phyloP scores from a whole-genome alignment of 1,139 yeast genomes.

The Hemisphaericaspora subhashii region DNA sequence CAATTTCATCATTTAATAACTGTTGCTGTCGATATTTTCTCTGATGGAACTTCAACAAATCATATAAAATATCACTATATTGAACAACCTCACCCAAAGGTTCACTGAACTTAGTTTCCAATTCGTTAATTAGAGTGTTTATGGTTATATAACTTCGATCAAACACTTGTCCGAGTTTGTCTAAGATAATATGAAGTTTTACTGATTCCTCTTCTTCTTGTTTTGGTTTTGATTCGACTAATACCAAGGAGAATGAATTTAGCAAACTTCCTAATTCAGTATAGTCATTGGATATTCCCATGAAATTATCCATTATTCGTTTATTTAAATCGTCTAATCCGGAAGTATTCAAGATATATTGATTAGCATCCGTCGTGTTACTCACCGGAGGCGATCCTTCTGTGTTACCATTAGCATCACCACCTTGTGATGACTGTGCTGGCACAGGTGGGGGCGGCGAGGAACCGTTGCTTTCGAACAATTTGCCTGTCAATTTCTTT shows the following conservation, averaged over 20 bases:
- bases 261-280: conserved; percentile 71
- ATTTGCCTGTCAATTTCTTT: conserved; percentile 22
- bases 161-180: conserved; percentile 76
- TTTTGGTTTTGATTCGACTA: conserved; percentile 12
- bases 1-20: conserved; percentile 55
- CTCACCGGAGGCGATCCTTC: neutral
- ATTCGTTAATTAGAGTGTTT: conserved; percentile 63
- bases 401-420: conserved; percentile 5
- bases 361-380: conserved; percentile 11
- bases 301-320: conserved; percentile 57
- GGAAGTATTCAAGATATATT: conserved; percentile 31
- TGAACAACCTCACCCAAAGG: conserved; percentile 84
- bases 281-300: conserved; percentile 66
- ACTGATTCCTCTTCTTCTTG: conserved; percentile 27
- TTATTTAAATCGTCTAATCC: conserved; percentile 69
- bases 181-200: conserved; percentile 47
- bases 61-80: conserved; percentile 65
- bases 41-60: conserved; percentile 66
- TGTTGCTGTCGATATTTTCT: conserved; percentile 68
- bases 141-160: conserved; percentile 71
- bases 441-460: conserved; percentile 2
- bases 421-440: conserved; percentile 4
- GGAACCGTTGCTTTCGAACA: conserved; percentile 5
- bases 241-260: conserved; percentile 63
- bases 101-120: conserved; percentile 76